Base-by-base conservation (phyloP, 768 basidiomycete species). In the Mycena metata region DNA sequence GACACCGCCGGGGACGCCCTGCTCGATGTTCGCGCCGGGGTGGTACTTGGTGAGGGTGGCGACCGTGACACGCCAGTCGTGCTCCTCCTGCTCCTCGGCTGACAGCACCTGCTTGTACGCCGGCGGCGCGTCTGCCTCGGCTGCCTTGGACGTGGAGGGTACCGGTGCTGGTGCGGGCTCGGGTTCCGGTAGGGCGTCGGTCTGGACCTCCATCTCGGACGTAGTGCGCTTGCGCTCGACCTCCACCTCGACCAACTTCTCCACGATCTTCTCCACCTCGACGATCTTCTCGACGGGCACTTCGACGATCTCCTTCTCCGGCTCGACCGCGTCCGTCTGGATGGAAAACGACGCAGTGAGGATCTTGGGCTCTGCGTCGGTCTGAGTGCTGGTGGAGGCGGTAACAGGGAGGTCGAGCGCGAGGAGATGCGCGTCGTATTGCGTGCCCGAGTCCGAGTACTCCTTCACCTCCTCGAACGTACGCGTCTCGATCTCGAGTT, bases 1-100 rank as follows among this genome's bases (percentile, higher is more conserved):
- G 30, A 95, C 80, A 13, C 89, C 90, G 4, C 85, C 86, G 6
- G 84, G 78, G 19, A 83, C 74, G 19, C 81, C 76, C 51, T 81
- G 79, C 59, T 85, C 77, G 12, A 85, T 74, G 47, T 83, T 82
- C 19, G 86, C 83, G 39, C 91, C 91, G 3, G 83, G 83, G 75
- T 95, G 94, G 88, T 90, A 93, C 65, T 90, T 88, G 74, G 85
- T 88, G 59, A 95, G 82, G 2, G 86, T 83, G 58, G 89, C 90
- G 21, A 84, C 81, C 4, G 88, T 86, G 33, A 88, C 80, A 63
- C 83, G 83, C 77, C 84, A 82, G 36, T 88, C 84, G 71, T 81
- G 79, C 67, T 84, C 83, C 64, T 83, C 83, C 47, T 86, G 78
- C 49, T 89, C 84, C 68, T 89, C 70, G 19, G 66, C 84, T 36